Evolutionary conservation across 1,284 basidiomycete species (phyloP).

Genomic region (Tilletia setariae): DNA sequence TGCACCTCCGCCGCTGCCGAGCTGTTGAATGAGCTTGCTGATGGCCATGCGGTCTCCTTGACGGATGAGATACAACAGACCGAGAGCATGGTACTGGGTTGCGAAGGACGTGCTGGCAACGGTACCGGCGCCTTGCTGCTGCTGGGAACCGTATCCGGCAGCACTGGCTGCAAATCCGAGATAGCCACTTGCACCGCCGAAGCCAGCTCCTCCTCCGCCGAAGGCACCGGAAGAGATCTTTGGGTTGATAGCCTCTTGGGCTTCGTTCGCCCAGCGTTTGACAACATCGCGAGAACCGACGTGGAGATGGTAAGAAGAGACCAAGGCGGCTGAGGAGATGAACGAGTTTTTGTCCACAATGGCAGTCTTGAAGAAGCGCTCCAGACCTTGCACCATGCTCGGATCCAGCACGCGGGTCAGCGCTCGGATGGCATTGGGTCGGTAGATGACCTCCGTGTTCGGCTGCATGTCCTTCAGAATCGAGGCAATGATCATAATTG

Average conservation of each 20-base stretch:
- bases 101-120: constrained; percentile 67
- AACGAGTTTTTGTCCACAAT: constrained; percentile 96
- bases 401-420: constrained; percentile 95
- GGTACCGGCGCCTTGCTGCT: constrained; percentile 65
- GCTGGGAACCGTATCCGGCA: constrained; percentile 63
- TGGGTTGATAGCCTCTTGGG: constrained; percentile 84
- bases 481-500: constrained; percentile 99
- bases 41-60: constrained; percentile 98
- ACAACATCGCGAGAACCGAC: constrained; percentile 82
- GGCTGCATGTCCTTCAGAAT: constrained; percentile 99
- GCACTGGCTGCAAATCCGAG: constrained; percentile 63
- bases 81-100: constrained; percentile 95
- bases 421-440: constrained; percentile 94
- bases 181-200: constrained; percentile 59
- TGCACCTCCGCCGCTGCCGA: constrained; percentile 61
- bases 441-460: constrained; percentile 96
- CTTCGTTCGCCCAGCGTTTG: constrained; percentile 94
- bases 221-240: constrained; percentile 31
- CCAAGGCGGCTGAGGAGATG: constrained; percentile 91
- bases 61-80: constrained; percentile 87
- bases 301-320: constrained; percentile 95
- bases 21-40: constrained; percentile 97
- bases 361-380: constrained; percentile 98
- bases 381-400: constrained; percentile 95
- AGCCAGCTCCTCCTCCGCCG: constrained; percentile 39